Evolutionary conservation across 441 rosid species (phyloP), one percentile per base, ranked within the genome.

Genomic region (Brassica balearica): DNA sequence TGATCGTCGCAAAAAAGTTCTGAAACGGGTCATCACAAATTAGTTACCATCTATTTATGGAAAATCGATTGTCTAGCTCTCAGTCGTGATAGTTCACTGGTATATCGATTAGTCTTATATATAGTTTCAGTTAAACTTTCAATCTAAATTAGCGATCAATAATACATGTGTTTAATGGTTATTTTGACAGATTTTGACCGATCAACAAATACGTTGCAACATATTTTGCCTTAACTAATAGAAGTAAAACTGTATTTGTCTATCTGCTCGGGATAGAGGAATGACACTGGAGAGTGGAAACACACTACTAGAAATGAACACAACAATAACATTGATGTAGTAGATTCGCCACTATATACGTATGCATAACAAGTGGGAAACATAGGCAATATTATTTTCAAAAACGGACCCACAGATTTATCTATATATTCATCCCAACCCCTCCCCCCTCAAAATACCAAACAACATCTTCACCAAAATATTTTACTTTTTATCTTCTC

Each of bases 281-380:
- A 58, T 11, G 8, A 58, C 46, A 41, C 46, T 43, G 46, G 15
- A 48, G 55, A 4, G 55, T 43, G 59, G 15, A 64, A 8, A 22
- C 17, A 74, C 70, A 74, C 70, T 9, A 58, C 11, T 20, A 41
- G 17, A 58, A 67, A 68, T 71, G 25, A 69, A 69, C 25, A 12
- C 69, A 76, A 29, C 74, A 32, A 68, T 46, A 46, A 14, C 43
- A 58, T 6, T 23, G 1, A 20, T 8, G 71, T 4, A 6, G 65
- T 36, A 25, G 68, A 71, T 77, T 71, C 81, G 69, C 74, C 81
- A 77, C 68, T 19, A 68, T 46, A 60, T n/a, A 51, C 56, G 32
- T 10, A 72, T 0, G 15, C 55, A 72, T 68, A 48, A 19, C 14
- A 46, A 78, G 77, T 78, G 81, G 77, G 55, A 48, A 48, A 48